A percentile compares a stretch with the other conserved stretches of the same genome.
Conservation (phyloP, 345 rosid species). For the Rhizophora mangle region DNA sequence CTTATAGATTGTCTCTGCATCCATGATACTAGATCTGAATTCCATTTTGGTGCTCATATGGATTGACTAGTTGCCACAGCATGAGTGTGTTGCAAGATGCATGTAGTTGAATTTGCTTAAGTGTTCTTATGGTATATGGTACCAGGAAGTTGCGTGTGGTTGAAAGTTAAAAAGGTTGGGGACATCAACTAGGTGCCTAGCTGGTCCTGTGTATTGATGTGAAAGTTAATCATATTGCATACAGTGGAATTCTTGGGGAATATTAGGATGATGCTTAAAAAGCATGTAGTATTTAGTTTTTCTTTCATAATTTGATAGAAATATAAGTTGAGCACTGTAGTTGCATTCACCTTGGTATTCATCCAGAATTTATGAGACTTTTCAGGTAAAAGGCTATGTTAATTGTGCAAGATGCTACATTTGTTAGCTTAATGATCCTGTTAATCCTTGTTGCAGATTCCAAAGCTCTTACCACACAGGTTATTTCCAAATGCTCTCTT, state of each 20-base stretch:
- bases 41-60: background rate
- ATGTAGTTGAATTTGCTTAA: background rate
- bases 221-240: background rate
- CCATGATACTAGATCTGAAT: background rate
- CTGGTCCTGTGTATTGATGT: background rate
- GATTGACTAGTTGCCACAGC: background rate
- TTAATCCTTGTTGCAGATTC: constrained; percentile 47
- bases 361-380: background rate
- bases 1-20: constrained; percentile 1
- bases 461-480: constrained; percentile 79
- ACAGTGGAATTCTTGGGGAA: background rate
- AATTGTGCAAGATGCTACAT: background rate
- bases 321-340: constrained; percentile 1
- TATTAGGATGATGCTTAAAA: background rate
- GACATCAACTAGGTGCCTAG: background rate
- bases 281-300: background rate
- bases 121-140: background rate
- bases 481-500: constrained; percentile 88
- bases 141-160: background rate
- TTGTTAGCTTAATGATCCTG: constrained; percentile 18
- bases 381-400: background rate
- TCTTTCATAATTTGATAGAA: background rate
- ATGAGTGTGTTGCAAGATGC: constrained; percentile 5
- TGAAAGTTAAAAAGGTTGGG: background rate
- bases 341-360: background rate